Evolutionary conservation across 208 protist genomes (phyloP), one percentile per base, ranked within the genome.

Genomic region (Leishmania tarentolae): DNA sequence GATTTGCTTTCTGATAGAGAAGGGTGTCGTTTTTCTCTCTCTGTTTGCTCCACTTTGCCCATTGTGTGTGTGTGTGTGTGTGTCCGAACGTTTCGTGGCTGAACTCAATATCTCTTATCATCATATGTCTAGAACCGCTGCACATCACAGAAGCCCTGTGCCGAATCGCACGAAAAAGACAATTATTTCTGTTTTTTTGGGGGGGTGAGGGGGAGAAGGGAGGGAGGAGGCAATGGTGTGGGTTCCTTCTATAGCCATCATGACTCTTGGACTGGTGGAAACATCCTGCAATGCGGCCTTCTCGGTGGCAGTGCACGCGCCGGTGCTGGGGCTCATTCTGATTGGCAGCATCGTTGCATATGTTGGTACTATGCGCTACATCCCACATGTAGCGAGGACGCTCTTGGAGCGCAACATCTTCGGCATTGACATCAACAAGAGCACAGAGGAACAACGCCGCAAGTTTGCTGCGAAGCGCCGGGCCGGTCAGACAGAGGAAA

Each of bases 371-470:
- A 52, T 84, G 35, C 86, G 91, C 77, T 96, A 92, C 85, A 92
- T 97, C 74, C 90, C 88, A 37, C 74, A 59, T 35, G 91, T 88
- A 19, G 82, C 89, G 31, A 75, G 90, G 15, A 90, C 87, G 1
- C 90, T 99, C 28, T 83, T 98, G 35, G 65, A 91, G 37, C 90
- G 95, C 61, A 92, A 96, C 75, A 88, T 99, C 19, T 98, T 88
- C 71, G 98, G 98, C 53, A 95, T 98, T 35, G 98, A 99, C 86
- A 95, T 99, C 75, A 99, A 99, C 91, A 99, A 99, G 82, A 94
- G 86, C 56, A 98, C 93, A 13, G 73, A 86, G 28, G 83, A 92
- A 53, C 85, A 93, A 74, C 90, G 91, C 13, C 80, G 87, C 68
- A 40, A 53, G 35, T 93, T 98, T 76, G 82, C 80, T 8, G 75